Conservation (phyloP, 140 eudicot genomes). For the Senecio squalidus region DNA sequence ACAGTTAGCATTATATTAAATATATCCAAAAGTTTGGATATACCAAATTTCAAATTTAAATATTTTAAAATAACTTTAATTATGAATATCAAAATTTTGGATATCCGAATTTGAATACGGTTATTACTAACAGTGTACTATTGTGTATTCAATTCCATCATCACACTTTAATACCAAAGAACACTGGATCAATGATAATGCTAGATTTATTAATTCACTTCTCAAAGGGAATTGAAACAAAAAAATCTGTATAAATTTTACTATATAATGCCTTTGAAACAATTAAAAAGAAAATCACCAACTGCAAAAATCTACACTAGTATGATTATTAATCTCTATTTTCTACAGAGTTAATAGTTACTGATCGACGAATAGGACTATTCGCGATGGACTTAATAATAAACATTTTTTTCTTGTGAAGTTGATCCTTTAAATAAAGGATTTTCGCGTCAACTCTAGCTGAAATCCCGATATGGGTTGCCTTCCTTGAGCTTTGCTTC, state of each 20-base stretch:
- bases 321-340: slow-evolving; percentile 21
- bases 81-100: too few species aligned
- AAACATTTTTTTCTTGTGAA: slow-evolving; percentile 34
- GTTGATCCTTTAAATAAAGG: slow-evolving; percentile 38
- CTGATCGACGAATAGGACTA: slow-evolving; percentile 44
- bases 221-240: not conserved
- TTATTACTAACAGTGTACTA: too few species aligned
- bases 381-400: slow-evolving; percentile 34
- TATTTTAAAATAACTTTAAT: too few species aligned
- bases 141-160: too few species aligned
- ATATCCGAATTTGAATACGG: too few species aligned
- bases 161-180: too few species aligned
- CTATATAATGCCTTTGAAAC: slow-evolving; percentile 20
- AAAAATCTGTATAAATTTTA: not conserved
- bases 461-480: slow-evolving; percentile 47
- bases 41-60: too few species aligned
- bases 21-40: too few species aligned
- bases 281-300: slow-evolving; percentile 19
- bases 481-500: slow-evolving; percentile 43
- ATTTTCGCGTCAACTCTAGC: slow-evolving; percentile 50
- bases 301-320: slow-evolving; percentile 5
- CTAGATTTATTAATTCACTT: not conserved
- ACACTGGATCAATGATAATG: not conserved
- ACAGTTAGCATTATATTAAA: too few species aligned
- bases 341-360: slow-evolving; percentile 30